Evolutionary conservation across 805 yeast species (phyloP), one percentile per base, ranked within the genome.

Genomic region (Zygoascus flipseniorum): DNA sequence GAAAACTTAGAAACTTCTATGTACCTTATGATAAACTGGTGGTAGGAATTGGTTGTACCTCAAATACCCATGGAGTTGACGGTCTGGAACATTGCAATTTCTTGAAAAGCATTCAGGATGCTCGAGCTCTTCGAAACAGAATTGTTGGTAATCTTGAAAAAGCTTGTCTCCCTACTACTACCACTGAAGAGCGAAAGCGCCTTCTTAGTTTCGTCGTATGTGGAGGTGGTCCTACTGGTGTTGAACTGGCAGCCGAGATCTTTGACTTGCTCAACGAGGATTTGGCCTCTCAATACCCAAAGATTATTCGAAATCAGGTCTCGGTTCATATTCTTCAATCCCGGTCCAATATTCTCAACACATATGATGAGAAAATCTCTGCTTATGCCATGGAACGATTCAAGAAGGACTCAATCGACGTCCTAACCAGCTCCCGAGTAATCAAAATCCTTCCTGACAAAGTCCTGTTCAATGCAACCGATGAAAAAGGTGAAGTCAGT

Each of bases 191-290:
- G 62, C 77, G 87, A 58, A 79, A 79, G 61, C 76, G 75, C 54
- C 65, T 83, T 55, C 71, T 83, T 68, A 85, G 84, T 57, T 83
- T 89, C 62, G 92, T 92, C 58, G 95, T 92, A 58, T 95, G 93
- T 61, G 98, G 98, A 65, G 98, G 97, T 72, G 98, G 98, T 59
- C 97, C 98, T 68, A 90, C 98, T 45, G 98, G 98, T 74, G 97
- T 90, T 58, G 58, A 55, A 37, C 52, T 49, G 20, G 52, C 89
- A 31, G 86, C 88, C 32, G 89, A 83, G 66, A 77, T 83, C 31
- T 81, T 72, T 59, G 89, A 83, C 61, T 65, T 83, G 60, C 70
- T 83, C 63, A 81, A 82, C 62, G 87, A 83, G 65, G 88, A 83
- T 63, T 67, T 83, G 60, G 72, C 75, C 46, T 73, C 76, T 53